Base-by-base conservation (phyloP, 805 yeast genomes). In the Lipomyces orientalis region DNA sequence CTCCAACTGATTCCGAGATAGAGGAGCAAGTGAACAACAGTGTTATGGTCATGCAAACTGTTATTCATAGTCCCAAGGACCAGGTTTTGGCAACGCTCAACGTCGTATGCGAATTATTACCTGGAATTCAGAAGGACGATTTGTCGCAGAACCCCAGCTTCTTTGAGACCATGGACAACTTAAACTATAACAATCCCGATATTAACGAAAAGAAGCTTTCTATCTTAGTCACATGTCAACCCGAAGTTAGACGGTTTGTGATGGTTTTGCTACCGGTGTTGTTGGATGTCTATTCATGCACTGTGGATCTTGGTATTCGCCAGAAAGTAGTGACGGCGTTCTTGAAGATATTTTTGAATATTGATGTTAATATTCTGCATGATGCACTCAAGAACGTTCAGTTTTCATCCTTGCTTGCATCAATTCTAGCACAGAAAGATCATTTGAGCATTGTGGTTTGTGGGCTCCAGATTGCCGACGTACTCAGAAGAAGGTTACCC, bases 21-120 rank as follows among this genome's bases (percentile, higher is more conserved):
- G 67, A 70, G 39, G 58, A 69, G 39, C 84, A 84, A 65, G 67
- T 61, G 29, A 60, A 72, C 6, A 75, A 79, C 7, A 75, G 67
- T 54, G 62, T 72, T 0, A 75, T 86, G 0, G 80, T 91, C 4
- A 85, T 89, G 58, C 97, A 90, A 73, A 85, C 91, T 0, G 77
- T 92, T 52, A 88, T 91, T 87, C 85, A 88, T 63, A 85, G 88
- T 1, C 93, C 94, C 0, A 89, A 87, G 71, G 89, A 87, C n/a
- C 75, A 90, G 35, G 76, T 90, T 22, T 71, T 84, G 1, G 80
- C 86, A 14, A 80, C 88, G 22, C 77, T 91, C 22, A 82, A 84
- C 54, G 79, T 91, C 60, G 78, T 90, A 5, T 84, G 86, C 1
- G 81, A 84, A 39, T 70, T 90, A 1, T 76, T 91, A 22, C 97